Percentiles rank a stretch among this genome's conserved stretches.
Conservation (phyloP, 495 filamentous ascomycete species). For the Massariosphaeria phaeospora region DNA sequence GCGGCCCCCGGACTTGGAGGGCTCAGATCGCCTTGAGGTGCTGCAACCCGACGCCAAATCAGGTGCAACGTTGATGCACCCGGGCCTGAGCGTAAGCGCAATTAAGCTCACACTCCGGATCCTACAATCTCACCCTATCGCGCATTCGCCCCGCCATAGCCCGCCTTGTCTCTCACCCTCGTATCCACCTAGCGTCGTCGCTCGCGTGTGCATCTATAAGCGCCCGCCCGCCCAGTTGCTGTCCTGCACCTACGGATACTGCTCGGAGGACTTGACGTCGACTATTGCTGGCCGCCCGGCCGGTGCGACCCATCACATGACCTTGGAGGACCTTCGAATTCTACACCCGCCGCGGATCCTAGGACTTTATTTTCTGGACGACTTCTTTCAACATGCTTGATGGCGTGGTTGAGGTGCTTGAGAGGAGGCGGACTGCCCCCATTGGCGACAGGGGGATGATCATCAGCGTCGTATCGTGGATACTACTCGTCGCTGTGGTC, state of each 20-base stretch:
- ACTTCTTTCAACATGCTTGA: conserved; percentile 21
- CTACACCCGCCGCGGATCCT: conserved; percentile 2
- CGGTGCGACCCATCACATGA: conserved; percentile 20
- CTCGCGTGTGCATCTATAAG: conserved; percentile 20
- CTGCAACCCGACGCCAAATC: neutral
- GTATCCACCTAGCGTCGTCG: neutral
- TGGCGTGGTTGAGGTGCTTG: conserved; percentile 15
- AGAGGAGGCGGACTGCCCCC: conserved; percentile 7
- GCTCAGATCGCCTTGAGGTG: neutral
- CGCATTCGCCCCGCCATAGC: conserved; percentile 15
- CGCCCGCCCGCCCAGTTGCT: conserved; percentile 8
- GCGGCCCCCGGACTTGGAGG: neutral
- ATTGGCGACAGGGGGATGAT: conserved; percentile 19
- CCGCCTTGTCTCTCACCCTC: conserved; percentile 13
- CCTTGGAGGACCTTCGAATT: conserved; percentile 1
- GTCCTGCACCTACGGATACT: conserved; percentile 3
- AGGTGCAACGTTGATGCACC: conserved; percentile 7
- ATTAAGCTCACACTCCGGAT: conserved; percentile 27
- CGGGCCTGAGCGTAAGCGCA: conserved; percentile 23
- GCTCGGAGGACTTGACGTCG: conserved; percentile 13
- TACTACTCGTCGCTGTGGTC: conserved; percentile 11
- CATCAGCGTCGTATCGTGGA: conserved; percentile 22
- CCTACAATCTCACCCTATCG: conserved; percentile 23
- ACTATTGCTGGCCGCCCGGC: conserved; percentile 26
- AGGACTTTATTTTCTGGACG: neutral